These are phyloP conservation scores for Graphilbum sp. DNA, from an alignment of 2,329 filamentous ascomycete genomes.

Conservation along the genomic window DNA sequence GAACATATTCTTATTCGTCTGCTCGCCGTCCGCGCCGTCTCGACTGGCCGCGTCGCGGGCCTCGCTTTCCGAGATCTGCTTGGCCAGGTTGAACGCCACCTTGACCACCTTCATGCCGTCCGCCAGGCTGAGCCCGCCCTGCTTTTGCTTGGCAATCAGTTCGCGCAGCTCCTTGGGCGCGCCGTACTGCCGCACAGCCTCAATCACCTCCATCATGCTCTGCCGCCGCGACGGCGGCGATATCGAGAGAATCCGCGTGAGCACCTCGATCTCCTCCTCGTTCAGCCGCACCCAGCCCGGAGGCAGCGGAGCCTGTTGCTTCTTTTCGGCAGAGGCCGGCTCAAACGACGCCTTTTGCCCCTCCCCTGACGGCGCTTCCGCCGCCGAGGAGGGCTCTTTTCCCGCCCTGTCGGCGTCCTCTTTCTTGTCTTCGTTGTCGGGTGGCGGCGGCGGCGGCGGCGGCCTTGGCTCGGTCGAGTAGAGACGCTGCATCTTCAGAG, in stretches of 20 bases:
- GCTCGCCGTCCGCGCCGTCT: background rate
- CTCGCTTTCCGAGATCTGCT: slow-evolving; percentile 16
- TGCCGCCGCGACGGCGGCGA: slow-evolving; percentile 47
- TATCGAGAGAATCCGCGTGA: slow-evolving; percentile 43
- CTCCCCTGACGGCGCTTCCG: no score
- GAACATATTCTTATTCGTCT: slow-evolving; percentile 9
- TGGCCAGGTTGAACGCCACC: slow-evolving; percentile 39
- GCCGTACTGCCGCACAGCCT: slow-evolving; percentile 48
- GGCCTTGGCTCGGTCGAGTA: slow-evolving; percentile 5
- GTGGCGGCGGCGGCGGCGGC: background rate
- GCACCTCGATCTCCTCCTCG: slow-evolving; percentile 29
- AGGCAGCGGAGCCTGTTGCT: slow-evolving; percentile 19
- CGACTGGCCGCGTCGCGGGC: slow-evolving; percentile 5
- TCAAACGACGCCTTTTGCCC: background rate
- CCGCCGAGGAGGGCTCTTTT: slow-evolving; percentile 1
- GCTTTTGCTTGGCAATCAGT: slow-evolving; percentile 38
- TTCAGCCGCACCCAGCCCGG: slow-evolving; percentile 30
- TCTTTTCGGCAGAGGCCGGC: background rate
- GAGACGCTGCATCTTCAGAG: slow-evolving; percentile 1
- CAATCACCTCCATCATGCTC: slow-evolving; percentile 41
- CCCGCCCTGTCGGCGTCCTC: background rate
- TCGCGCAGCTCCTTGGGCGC: slow-evolving; percentile 52
- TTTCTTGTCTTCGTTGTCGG: slow-evolving; percentile 6
- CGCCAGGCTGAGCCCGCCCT: slow-evolving; percentile 26
- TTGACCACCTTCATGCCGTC: slow-evolving; percentile 43